Evolutionary conservation across 2,329 filamentous ascomycete genomes (phyloP).

Genomic region (Alternaria rosae): DNA sequence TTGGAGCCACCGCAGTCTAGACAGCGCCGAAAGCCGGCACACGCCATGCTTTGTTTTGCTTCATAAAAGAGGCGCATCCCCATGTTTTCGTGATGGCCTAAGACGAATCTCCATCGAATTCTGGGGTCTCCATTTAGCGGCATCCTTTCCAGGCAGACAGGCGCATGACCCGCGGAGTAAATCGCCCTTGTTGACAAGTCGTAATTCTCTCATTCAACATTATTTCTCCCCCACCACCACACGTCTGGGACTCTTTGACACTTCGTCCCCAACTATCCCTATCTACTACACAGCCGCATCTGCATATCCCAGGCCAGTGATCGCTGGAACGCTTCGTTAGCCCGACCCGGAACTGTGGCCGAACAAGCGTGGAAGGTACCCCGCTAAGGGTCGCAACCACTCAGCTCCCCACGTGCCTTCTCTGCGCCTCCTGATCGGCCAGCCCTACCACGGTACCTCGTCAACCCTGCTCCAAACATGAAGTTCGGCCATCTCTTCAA

Average conservation of each 20-base stretch:
- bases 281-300: neutral
- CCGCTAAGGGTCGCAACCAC: constrained; percentile 22
- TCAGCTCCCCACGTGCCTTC: constrained; percentile 37
- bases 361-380: constrained; percentile 9
- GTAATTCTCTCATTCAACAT: neutral
- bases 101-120: constrained; percentile 6
- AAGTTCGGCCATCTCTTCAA: constrained; percentile 86
- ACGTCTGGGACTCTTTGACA: neutral
- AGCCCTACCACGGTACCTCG: constrained; percentile 22
- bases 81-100: constrained; percentile 4
- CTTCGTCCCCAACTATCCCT: neutral
- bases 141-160: constrained; percentile 4
- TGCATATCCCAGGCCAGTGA: constrained; percentile 1
- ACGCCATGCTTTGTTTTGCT: constrained; percentile 2
- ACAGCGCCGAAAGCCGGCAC: constrained; percentile 3
- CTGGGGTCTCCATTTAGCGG: constrained; percentile 11
- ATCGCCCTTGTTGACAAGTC: constrained; percentile 7
- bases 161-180: constrained; percentile 15
- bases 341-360: constrained; percentile 15
- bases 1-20: constrained; percentile 5
- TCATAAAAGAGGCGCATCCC: constrained; percentile 12
- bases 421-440: constrained; percentile 31
- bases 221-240: neutral
- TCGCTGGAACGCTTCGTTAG: constrained; percentile 4
- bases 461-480: constrained; percentile 60